Conservation (phyloP, 768 basidiomycete species). For the Russula vinacea region DNA sequence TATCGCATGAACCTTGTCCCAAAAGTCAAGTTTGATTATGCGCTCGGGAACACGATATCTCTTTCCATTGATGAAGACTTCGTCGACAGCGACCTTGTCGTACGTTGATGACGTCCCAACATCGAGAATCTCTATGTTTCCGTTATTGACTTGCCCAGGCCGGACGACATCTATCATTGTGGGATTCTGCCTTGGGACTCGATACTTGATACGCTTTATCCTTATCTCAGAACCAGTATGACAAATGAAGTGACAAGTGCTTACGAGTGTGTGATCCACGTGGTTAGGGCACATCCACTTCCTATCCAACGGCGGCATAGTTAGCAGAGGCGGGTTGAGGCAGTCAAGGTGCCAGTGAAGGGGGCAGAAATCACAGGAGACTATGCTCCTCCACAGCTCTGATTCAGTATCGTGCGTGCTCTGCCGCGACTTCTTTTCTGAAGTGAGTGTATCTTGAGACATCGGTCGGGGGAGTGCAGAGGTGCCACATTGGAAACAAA, state of each 20-base stretch:
- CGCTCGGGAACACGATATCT: constrained; percentile 92
- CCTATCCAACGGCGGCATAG: constrained; percentile 80
- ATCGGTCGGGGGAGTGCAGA: constrained; percentile 65
- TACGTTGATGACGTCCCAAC: constrained; percentile 50
- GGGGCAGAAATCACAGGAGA: constrained; percentile 93
- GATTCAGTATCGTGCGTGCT: constrained; percentile 45
- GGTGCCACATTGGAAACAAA: constrained; percentile 87
- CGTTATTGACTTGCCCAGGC: constrained; percentile 78
- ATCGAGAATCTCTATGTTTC: constrained; percentile 84
- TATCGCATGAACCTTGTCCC: constrained; percentile 62
- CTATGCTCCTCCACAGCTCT: constrained; percentile 61
- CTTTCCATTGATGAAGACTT: constrained; percentile 82
- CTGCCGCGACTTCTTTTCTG: constrained; percentile 53
- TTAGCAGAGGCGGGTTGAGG: constrained; percentile 81
- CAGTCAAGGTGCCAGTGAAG: constrained; percentile 98
- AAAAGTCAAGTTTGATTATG: constrained; percentile 91
- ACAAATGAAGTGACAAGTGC: constrained; percentile 35
- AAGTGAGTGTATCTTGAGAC: constrained; percentile 47
- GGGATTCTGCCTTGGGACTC: constrained; percentile 69
- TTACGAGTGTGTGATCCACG: constrained; percentile 77
- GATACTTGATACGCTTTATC: constrained; percentile 68
- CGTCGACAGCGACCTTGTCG: constrained; percentile 63
- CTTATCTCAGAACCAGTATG: constrained; percentile 23
- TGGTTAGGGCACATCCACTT: constrained; percentile 99
- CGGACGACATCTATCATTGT: constrained; percentile 72